Percentiles rank a stretch among this genome's conserved stretches.
phyloP scores from a whole-genome alignment of 2,329 filamentous ascomycete genomes.

The Arthrobotrys megalospora region DNA sequence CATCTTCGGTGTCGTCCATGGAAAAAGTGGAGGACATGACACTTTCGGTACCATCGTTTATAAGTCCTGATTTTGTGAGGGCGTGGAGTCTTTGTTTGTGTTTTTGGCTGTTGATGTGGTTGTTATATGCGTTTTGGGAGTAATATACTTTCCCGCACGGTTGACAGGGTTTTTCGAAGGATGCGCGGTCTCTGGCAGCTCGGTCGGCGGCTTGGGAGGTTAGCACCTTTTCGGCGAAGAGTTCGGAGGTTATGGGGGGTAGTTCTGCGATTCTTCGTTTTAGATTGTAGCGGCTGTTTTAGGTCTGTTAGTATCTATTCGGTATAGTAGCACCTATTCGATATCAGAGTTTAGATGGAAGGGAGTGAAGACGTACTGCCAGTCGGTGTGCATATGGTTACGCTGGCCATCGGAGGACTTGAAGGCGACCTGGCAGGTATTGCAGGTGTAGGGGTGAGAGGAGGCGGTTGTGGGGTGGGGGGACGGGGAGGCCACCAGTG shows the following conservation, averaged over 20 bases:
- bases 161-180: slow-evolving; percentile 86
- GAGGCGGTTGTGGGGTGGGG: slow-evolving; percentile 36
- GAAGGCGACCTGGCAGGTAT: slow-evolving; percentile 97
- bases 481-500: slow-evolving; percentile 49
- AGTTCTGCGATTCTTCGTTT: slow-evolving; percentile 93
- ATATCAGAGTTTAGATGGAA: slow-evolving; percentile 36
- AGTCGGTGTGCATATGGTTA: slow-evolving; percentile 97
- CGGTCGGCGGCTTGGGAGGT: slow-evolving; percentile 87
- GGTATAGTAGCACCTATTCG: slow-evolving; percentile 2
- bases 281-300: slow-evolving; percentile 86
- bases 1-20: slow-evolving; percentile 80
- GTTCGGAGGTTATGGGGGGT: slow-evolving; percentile 89
- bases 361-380: slow-evolving; percentile 80
- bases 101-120: slow-evolving; percentile 91
- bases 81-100: slow-evolving; percentile 80
- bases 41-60: slow-evolving; percentile 78
- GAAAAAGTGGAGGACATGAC: slow-evolving; percentile 93
- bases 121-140: slow-evolving; percentile 95
- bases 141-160: slow-evolving; percentile 93
- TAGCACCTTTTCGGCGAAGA: slow-evolving; percentile 95
- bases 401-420: slow-evolving; percentile 93
- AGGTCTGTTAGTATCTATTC: background rate
- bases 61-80: slow-evolving; percentile 67
- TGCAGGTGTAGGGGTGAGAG: slow-evolving; percentile 94
- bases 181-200: slow-evolving; percentile 87